Base-by-base conservation (phyloP, 768 basidiomycete species). In the Sarcodon aspratus region DNA sequence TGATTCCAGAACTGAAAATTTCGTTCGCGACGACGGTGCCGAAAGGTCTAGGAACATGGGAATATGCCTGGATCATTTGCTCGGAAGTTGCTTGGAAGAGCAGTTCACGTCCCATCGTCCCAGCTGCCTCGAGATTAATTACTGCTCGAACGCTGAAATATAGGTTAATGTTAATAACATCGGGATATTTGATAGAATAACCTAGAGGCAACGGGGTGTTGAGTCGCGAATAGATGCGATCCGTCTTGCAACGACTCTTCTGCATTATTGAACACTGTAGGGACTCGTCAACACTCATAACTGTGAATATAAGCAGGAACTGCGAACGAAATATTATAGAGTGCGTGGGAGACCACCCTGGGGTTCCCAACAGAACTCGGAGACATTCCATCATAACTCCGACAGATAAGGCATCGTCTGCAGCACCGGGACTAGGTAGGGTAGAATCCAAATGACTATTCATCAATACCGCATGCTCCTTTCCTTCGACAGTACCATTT, bases 221-320 rank as follows among this genome's bases (percentile, higher is more conserved):
- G 91, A 1, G 92, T 96, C 6, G 92, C 82, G 63, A 84, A 98
- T 4, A 96, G 70, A 65, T 98, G 94, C 0, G 90, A 93, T 0
- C 85, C 93, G 59, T 97, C 95, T 63, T 97, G 95, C 32, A 98
- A 67, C 1, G 85, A 90, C 61, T 98, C 94, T 64, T 98, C 94
- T 9, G 85, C 95, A 52, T 95, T 76, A 55, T 97, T 97, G 69
- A 95, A 96, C 52, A 98, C 90, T 93, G 52, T 40, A 36, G 36
- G 45, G 47, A 11, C 27, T 18, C 32, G 31, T 37, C 15, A 31
- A 44, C 9, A 33, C 9, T 43, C 6, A 34, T 1, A 36, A 11
- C 33, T 44, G 21, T 27, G 9, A 18, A 8, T 47, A 8, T 21
- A 9, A 36, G 12, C 10, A 34, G 31, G 36, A 31, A 46, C 31